Evolutionary conservation across 306 rosid species (phyloP), one percentile per base, ranked within the genome.

Genomic region (Acacia confusa): DNA sequence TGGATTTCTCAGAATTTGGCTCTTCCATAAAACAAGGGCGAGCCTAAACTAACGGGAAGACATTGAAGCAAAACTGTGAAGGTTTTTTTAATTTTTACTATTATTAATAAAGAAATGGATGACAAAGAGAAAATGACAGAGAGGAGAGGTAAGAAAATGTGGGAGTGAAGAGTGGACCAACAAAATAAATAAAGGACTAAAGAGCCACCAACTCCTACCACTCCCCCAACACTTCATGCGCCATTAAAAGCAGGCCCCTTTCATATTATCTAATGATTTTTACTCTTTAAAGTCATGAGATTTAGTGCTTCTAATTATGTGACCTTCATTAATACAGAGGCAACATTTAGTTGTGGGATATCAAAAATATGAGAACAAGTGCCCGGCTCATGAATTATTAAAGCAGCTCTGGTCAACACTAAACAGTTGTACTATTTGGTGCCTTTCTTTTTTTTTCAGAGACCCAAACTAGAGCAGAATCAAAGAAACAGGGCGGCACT

Each of bases 331-430:
- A 57, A 13, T 57, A 44, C 63, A 47, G 63, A 72, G 70, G 70
- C 73, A 77, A 72, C 84, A 85, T 82, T 88, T 81, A 85, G 88
- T 52, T 79, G 86, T 87, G 87, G 88, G 76, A 76, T 77, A 77
- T 60, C 38, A 32, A 30, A 32, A 9, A 38, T 32, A 69, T 74
- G 17, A 28, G 32, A 55, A 55, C 27, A 6, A 55, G 61, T 19
- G 25, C 19, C 67, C 13, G 57, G 22, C 58, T 15, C 40, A 16
- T 55, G 52, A 40, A 78, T 50, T 24, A 57, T 41, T 73, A 34
- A 84, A 57, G 57, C 72, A 57, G 57, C 72, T 74, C 32, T 61
- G 76, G 79, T 79, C 84, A 70, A 69, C 73, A 15, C 47, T 40
- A 9, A 22, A 22, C 81, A 43, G 17, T 79, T 53, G 15, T 60